Percentiles rank a stretch among this genome's conserved stretches.
These are phyloP conservation scores for Jimgerdemannia flammicorona DNA, from an alignment of 192 early-diverging fungal species.

Conservation along the genomic window DNA sequence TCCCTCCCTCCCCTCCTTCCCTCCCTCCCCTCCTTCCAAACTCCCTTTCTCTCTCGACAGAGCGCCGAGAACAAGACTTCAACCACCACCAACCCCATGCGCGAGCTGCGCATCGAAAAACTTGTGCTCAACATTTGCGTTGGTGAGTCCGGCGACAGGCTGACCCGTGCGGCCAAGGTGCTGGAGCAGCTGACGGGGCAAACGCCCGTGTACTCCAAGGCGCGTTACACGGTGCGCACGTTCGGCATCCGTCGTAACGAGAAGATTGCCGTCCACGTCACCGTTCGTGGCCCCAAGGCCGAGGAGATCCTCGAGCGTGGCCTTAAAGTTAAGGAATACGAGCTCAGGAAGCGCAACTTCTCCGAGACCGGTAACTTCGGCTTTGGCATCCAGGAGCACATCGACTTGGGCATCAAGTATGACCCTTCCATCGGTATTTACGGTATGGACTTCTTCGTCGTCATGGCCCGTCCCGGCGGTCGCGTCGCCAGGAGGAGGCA, in stretches of 20 bases:
- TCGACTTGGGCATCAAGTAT: slow-evolving; percentile 99
- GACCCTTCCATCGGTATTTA: slow-evolving; percentile 98
- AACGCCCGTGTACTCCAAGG: slow-evolving; percentile 99
- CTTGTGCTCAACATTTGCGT: slow-evolving; percentile 99
- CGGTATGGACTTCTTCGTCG: slow-evolving; percentile 68
- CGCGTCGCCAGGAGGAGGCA: slow-evolving; percentile 94
- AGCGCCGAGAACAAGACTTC: slow-evolving; percentile 62
- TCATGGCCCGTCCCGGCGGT: slow-evolving; percentile 97
- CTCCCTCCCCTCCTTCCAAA: slow-evolving; percentile 14
- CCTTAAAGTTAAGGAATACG: slow-evolving; percentile 99
- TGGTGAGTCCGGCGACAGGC: slow-evolving; percentile 98
- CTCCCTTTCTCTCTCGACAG: slow-evolving; percentile 19
- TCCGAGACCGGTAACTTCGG: slow-evolving; percentile 99
- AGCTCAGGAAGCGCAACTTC: slow-evolving; percentile 94
- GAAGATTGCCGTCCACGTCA: slow-evolving; percentile 99
- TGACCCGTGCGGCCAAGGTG: slow-evolving; percentile 99
- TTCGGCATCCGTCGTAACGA: slow-evolving; percentile 99
- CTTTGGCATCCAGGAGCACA: slow-evolving; percentile 99
- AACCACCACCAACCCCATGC: slow-evolving; percentile 89
- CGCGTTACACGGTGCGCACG: slow-evolving; percentile 99
- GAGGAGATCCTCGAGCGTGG: slow-evolving; percentile 99
- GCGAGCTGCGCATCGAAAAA: slow-evolving; percentile 98
- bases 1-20: neutral
- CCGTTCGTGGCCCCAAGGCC: slow-evolving; percentile 84
- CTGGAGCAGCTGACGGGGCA: slow-evolving; percentile 99